phyloP scores from a whole-genome alignment of 495 filamentous ascomycete species.

The Daldinia vernicosa region DNA sequence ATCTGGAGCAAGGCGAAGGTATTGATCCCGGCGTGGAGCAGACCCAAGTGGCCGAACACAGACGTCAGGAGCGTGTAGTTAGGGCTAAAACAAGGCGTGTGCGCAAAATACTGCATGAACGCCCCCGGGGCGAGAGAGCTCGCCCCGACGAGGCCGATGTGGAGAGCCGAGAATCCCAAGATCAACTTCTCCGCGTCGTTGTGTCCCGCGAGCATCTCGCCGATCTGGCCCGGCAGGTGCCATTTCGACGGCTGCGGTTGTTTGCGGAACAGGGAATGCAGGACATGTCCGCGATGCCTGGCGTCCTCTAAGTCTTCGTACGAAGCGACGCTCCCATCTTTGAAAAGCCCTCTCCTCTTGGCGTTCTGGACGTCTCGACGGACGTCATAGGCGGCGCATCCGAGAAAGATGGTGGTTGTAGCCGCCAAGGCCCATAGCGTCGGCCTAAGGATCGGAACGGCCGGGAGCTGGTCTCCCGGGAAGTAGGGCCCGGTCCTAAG shows the following conservation, averaged over 20 bases:
- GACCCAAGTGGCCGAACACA: slow-evolving; percentile 36
- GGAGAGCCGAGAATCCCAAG: slow-evolving; percentile 22
- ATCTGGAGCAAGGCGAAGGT: slow-evolving; percentile 33
- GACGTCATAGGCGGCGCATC: slow-evolving; percentile 46
- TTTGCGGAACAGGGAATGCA: not conserved
- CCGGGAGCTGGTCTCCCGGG: not conserved
- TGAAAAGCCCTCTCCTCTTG: slow-evolving; percentile 6
- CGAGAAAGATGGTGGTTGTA: slow-evolving; percentile 42
- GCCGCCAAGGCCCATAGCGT: slow-evolving; percentile 40
- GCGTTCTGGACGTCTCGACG: slow-evolving; percentile 30
- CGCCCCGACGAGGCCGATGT: slow-evolving; percentile 17
- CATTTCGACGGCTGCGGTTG: not conserved
- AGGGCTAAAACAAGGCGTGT: slow-evolving; percentile 21
- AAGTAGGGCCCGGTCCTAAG: not conserved
- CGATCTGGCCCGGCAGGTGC: slow-evolving; percentile 3
- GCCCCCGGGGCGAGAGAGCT: slow-evolving; percentile 2
- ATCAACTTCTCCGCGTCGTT: slow-evolving; percentile 22
- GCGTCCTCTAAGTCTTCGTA: slow-evolving; percentile 35
- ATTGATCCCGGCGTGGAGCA: slow-evolving; percentile 37
- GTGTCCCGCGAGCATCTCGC: slow-evolving; percentile 9
- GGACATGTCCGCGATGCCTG: not conserved
- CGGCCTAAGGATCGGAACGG: slow-evolving; percentile 40
- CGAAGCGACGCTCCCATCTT: slow-evolving; percentile 1
- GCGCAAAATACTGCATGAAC: slow-evolving; percentile 21
- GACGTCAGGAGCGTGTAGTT: slow-evolving; percentile 47